These are phyloP conservation scores for Sordariomycetes sp. DNA, from an alignment of 2,329 filamentous ascomycete genomes.

Conservation along the genomic window DNA sequence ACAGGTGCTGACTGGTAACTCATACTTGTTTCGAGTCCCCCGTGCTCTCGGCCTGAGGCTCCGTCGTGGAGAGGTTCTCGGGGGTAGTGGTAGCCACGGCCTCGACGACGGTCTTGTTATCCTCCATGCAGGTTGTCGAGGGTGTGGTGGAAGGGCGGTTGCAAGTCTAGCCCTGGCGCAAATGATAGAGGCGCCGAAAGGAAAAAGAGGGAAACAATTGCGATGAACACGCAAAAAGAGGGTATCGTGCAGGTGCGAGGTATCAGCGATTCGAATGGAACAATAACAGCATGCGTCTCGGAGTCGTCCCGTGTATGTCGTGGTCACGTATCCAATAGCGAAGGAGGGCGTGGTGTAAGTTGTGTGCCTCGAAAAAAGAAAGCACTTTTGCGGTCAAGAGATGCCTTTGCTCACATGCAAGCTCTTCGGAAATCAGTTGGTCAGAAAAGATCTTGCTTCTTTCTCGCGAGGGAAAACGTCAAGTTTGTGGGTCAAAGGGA, in stretches of 20 bases:
- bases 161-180: background rate
- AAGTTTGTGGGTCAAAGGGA: background rate
- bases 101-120: background rate
- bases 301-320: background rate
- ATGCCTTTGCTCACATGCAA: conserved; percentile 1
- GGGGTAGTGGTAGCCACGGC: background rate
- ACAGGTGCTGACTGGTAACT: background rate
- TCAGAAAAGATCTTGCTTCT: background rate
- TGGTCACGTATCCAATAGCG: background rate
- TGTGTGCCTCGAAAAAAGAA: background rate
- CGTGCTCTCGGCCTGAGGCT: background rate
- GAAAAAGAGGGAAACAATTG: background rate
- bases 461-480: background rate
- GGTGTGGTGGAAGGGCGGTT: background rate
- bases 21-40: conserved; percentile 1
- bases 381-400: conserved; percentile 1
- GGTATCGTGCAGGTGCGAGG: background rate
- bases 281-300: background rate
- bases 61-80: background rate
- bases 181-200: background rate
- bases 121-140: background rate
- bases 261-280: background rate
- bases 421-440: background rate
- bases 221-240: background rate
- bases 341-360: conserved; percentile 1